These are phyloP conservation scores for Mucor racemosus DNA, from an alignment of 371 early-diverging fungal species.

Conservation along the genomic window DNA sequence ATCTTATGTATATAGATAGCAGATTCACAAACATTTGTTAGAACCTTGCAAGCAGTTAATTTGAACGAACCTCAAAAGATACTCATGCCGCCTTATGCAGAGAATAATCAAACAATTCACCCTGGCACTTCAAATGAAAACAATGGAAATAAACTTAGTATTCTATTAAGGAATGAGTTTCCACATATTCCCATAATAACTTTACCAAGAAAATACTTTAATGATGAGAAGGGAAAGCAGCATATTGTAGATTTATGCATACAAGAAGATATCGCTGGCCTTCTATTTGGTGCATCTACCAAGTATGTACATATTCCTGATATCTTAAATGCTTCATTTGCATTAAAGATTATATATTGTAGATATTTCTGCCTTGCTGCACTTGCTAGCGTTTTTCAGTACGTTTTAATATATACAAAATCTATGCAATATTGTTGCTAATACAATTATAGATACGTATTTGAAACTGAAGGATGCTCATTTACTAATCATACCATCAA, in stretches of 20 bases:
- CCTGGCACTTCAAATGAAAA: slow-evolving; percentile 25
- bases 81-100: slow-evolving; percentile 7
- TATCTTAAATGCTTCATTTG: neutral
- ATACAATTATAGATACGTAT: slow-evolving; percentile 49
- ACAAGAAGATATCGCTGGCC: slow-evolving; percentile 42
- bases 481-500: slow-evolving; percentile 64
- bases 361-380: slow-evolving; percentile 66
- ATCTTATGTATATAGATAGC: slow-evolving; percentile 49
- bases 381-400: slow-evolving; percentile 57
- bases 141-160: neutral
- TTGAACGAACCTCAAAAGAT: slow-evolving; percentile 68
- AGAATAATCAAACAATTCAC: slow-evolving; percentile 25
- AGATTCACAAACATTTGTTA: slow-evolving; percentile 67
- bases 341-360: neutral
- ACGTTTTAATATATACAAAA: slow-evolving; percentile 4
- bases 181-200: slow-evolving; percentile 51
- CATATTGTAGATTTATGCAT: slow-evolving; percentile 55
- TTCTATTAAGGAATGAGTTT: slow-evolving; percentile 28
- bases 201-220: slow-evolving; percentile 62
- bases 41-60: slow-evolving; percentile 66
- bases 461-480: slow-evolving; percentile 49
- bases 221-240: slow-evolving; percentile 57
- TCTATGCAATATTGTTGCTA: neutral
- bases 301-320: slow-evolving; percentile 36
- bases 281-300: slow-evolving; percentile 47